Percentiles rank a stretch among this genome's conserved stretches.
These are phyloP conservation scores for Penicillium sp. DNA, from an alignment of 2,329 filamentous ascomycete species.

Conservation along the genomic window DNA sequence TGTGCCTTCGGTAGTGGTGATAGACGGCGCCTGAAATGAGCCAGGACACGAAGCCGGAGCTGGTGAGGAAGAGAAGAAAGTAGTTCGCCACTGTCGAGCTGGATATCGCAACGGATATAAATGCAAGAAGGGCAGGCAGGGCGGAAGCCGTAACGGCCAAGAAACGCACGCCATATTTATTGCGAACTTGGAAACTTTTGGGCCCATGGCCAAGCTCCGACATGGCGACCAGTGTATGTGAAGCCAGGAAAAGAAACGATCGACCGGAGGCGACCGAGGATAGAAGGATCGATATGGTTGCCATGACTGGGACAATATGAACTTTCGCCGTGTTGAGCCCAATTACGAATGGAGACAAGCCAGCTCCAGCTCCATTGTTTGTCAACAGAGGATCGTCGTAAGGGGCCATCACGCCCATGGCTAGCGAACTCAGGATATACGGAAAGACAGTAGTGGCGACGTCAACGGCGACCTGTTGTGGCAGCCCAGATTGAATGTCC, in stretches of 20 bases:
- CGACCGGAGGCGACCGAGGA: slow-evolving; percentile 76
- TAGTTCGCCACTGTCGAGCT: slow-evolving; percentile 65
- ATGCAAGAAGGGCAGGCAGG: slow-evolving; percentile 61
- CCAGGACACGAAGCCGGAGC: slow-evolving; percentile 69
- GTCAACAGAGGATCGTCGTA: slow-evolving; percentile 55
- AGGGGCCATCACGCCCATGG: slow-evolving; percentile 60
- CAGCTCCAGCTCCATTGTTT: slow-evolving; percentile 53
- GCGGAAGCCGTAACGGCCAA: slow-evolving; percentile 56
- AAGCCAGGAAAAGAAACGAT: slow-evolving; percentile 71
- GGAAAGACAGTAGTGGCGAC: slow-evolving; percentile 59
- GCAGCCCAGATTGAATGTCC: slow-evolving; percentile 50
- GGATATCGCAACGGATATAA: slow-evolving; percentile 62
- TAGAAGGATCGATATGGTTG: slow-evolving; percentile 72
- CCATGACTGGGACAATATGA: slow-evolving; percentile 61
- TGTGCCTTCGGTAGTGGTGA: slow-evolving; percentile 53
- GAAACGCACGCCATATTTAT: slow-evolving; percentile 61
- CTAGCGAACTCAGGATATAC: slow-evolving; percentile 56
- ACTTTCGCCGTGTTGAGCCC: slow-evolving; percentile 56
- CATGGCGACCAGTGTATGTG: slow-evolving; percentile 63
- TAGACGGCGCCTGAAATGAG: slow-evolving; percentile 59
- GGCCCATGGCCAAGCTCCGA: slow-evolving; percentile 64
- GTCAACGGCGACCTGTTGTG: slow-evolving; percentile 53
- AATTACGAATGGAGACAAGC: slow-evolving; percentile 47
- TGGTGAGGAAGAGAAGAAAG: slow-evolving; percentile 67
- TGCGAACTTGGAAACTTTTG: slow-evolving; percentile 56